Conservation (phyloP, 192 early-diverging fungal species). For the Podochytrium sp. region DNA sequence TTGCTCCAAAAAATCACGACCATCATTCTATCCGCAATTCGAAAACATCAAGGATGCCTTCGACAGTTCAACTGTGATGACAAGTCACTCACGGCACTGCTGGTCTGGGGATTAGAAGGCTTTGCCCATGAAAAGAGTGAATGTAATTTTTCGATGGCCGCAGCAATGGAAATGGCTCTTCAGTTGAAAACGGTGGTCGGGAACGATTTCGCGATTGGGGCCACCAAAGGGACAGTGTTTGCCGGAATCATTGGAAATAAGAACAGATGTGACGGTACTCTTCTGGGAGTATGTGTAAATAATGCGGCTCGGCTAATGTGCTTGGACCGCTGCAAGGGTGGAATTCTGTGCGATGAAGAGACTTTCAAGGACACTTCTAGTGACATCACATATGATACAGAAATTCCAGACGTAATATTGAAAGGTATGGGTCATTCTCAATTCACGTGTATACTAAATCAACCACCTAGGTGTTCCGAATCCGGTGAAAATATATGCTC, state of each 20-base stretch:
- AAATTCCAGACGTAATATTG: constrained; percentile 18
- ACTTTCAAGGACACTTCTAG: constrained; percentile 23
- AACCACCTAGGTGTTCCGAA: constrained; percentile 1
- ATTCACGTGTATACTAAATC: neutral
- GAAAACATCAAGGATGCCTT: constrained; percentile 25
- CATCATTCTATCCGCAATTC: constrained; percentile 6
- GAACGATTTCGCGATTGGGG: constrained; percentile 26
- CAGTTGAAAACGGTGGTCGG: constrained; percentile 8
- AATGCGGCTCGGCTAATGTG: constrained; percentile 44
- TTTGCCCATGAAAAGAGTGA: constrained; percentile 42
- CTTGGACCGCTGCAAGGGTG: constrained; percentile 20
- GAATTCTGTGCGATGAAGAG: constrained; percentile 25
- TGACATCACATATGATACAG: constrained; percentile 17
- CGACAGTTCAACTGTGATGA: constrained; percentile 46
- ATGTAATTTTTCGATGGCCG: constrained; percentile 29
- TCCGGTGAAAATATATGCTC: constrained; percentile 26
- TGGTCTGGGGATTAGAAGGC: constrained; percentile 43
- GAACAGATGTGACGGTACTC: constrained; percentile 32
- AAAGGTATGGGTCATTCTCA: constrained; percentile 8
- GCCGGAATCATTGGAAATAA: constrained; percentile 37
- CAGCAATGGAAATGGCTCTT: constrained; percentile 24
- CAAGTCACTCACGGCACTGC: constrained; percentile 37
- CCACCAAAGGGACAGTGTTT: constrained; percentile 35
- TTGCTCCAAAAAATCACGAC: constrained; percentile 13
- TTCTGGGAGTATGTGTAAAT: constrained; percentile 42